Evolutionary conservation across 805 yeast genomes (phyloP).

Genomic region (Helenozyma baotianmanensis): DNA sequence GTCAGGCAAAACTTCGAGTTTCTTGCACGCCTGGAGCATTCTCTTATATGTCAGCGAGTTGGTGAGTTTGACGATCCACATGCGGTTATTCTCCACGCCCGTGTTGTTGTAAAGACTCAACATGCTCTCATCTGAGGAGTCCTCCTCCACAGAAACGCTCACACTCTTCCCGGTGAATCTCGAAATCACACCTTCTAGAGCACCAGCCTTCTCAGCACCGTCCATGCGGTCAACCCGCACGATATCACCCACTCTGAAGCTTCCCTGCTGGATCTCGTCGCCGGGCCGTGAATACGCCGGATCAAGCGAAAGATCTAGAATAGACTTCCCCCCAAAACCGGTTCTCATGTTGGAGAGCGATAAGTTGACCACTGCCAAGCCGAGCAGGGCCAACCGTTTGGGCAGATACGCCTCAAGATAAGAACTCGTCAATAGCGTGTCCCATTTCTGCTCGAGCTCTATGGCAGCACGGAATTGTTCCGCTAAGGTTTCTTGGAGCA

Average conservation of each 20-base stretch:
- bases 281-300: slow-evolving; percentile 34
- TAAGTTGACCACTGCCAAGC: slow-evolving; percentile 72
- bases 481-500: slow-evolving; percentile 8
- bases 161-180: slow-evolving; percentile 46
- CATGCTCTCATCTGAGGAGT: slow-evolving; percentile 45
- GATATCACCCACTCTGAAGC: slow-evolving; percentile 70
- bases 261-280: slow-evolving; percentile 42
- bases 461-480: slow-evolving; percentile 27
- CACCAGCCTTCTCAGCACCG: slow-evolving; percentile 19
- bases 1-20: slow-evolving; percentile 47
- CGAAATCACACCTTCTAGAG: slow-evolving; percentile 63
- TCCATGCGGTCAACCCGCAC: slow-evolving; percentile 53
- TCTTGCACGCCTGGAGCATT: slow-evolving; percentile 74
- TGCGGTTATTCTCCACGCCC: slow-evolving; percentile 32
- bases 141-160: slow-evolving; percentile 54
- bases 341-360: slow-evolving; percentile 57
- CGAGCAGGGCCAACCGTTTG: slow-evolving; percentile 61
- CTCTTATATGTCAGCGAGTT: slow-evolving; percentile 71
- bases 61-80: slow-evolving; percentile 66
- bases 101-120: slow-evolving; percentile 43
- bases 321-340: slow-evolving; percentile 73
- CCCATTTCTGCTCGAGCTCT: slow-evolving; percentile 34
- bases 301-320: slow-evolving; percentile 60
- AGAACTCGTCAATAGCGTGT: slow-evolving; percentile 27
- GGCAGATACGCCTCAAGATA: slow-evolving; percentile 43